Evolutionary conservation across 306 rosid species (phyloP), one percentile per base, ranked within the genome.

Genomic region (Medicago lupulina): DNA sequence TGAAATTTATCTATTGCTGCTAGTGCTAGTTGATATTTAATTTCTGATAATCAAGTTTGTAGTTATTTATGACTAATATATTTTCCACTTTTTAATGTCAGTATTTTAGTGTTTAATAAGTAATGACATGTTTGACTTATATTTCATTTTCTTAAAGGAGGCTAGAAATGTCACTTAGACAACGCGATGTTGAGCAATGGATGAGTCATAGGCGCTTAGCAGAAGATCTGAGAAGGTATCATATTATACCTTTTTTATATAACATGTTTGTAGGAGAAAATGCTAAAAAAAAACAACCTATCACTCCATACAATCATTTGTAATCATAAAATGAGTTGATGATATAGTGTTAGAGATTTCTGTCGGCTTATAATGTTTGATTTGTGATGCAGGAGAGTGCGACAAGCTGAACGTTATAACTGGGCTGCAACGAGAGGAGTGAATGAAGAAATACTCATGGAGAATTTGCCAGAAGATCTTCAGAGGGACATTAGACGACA

Each of bases 401-500:
- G 86, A 55, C 83, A 81, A 60, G 97, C 95, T 7, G 98, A 93
- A 81, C 85, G 95, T 57, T 93, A 83, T 62, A 86, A 67, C 23
- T 93, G 97, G 98, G 97, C 93, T 46, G 96, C 98, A 15, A 90
- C 98, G 53, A 87, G 98, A 76, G 98, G 98, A 4, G 98, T 90
- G 77, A 91, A 93, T 85, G 98, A 93, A 81, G 97, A 90, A 85
- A 47, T 61, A 25, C 93, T 89, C 67, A 64, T 93, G 79, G 95
- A 87, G 83, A 85, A 86, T 82, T 83, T 93, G 84, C 95, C 97
- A 0, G 98, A 93, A 78, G 96, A 93, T 82, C 86, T 93, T 44
- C 97, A 89, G 59, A 86, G 87, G 64, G 92, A 90, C 58, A 90
- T 90, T 50, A 88, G 97, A 81, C 93, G 95, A 6, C 98, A 92